phyloP scores from a whole-genome alignment of 805 yeast genomes.

The Saturnispora diversa region DNA sequence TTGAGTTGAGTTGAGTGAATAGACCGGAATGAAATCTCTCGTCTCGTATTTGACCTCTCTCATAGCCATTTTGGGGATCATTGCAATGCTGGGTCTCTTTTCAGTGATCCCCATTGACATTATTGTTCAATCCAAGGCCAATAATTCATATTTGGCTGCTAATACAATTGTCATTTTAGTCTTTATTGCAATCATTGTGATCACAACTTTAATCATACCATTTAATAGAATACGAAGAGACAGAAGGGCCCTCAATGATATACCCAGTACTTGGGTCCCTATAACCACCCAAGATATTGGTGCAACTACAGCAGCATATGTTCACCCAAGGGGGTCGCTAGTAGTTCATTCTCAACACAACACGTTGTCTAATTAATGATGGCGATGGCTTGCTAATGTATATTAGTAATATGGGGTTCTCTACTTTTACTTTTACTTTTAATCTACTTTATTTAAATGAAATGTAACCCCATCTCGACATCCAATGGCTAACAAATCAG shows the following conservation, averaged over 20 bases:
- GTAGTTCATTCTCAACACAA: too few relatives aligned
- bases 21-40: conserved; percentile 1
- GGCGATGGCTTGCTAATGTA: too few relatives aligned
- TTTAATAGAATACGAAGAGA: conserved; percentile 52
- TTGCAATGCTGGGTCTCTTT: conserved; percentile 47
- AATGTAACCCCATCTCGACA: conserved; percentile 47
- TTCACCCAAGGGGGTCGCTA: too few relatives aligned
- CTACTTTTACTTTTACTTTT: too few relatives aligned
- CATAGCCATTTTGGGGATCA: conserved; percentile 14
- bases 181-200: conserved; percentile 54
- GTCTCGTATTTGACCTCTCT: neutral
- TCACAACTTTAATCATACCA: conserved; percentile 43
- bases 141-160: conserved; percentile 51
- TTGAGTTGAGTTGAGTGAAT: too few relatives aligned
- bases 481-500: conserved; percentile 46
- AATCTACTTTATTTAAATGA: too few relatives aligned
- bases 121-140: conserved; percentile 46
- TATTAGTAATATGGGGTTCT: too few relatives aligned
- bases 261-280: conserved; percentile 74
- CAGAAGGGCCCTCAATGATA: conserved; percentile 56
- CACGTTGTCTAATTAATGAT: too few relatives aligned
- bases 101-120: conserved; percentile 77
- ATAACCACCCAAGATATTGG: conserved; percentile 54
- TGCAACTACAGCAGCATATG: neutral
- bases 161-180: conserved; percentile 75